Conservation (phyloP, 371 early-diverging fungal species). For the Cokeromyces recurvatus region DNA sequence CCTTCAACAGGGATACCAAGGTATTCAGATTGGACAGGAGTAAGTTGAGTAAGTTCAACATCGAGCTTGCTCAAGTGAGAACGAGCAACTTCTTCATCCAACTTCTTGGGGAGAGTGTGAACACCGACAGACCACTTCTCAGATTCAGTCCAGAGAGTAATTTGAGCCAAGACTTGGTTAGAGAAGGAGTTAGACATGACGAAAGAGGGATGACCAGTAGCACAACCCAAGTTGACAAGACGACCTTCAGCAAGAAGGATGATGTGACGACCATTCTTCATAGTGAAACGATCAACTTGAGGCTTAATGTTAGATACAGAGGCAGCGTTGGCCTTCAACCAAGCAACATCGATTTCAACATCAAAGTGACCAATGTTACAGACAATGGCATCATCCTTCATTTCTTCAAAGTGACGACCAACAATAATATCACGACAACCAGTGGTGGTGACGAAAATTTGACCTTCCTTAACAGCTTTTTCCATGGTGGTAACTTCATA, state of each 20-base stretch:
- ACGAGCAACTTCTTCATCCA: conserved; percentile 98
- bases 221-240: conserved; percentile 99
- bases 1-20: conserved; percentile 81
- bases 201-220: conserved; percentile 98
- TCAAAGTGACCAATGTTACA: conserved; percentile 99
- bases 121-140: conserved; percentile 91
- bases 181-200: conserved; percentile 99
- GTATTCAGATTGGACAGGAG: conserved; percentile 81
- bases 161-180: conserved; percentile 98
- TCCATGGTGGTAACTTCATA: conserved; percentile 99
- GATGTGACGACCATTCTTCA: conserved; percentile 91
- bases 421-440: conserved; percentile 98
- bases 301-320: conserved; percentile 94
- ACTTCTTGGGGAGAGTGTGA: conserved; percentile 97
- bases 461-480: conserved; percentile 84
- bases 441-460: conserved; percentile 99
- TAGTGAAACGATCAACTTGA: conserved; percentile 96
- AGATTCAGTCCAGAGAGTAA: conserved; percentile 95
- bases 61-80: conserved; percentile 95
- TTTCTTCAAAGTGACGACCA: conserved; percentile 83
- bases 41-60: conserved; percentile 83
- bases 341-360: conserved; percentile 98
- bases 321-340: conserved; percentile 95
- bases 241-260: conserved; percentile 98
- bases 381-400: conserved; percentile 99